phyloP scores from a whole-genome alignment of 225 moss, liverwort and hornwort species.

The Sphagnum tenellum region DNA sequence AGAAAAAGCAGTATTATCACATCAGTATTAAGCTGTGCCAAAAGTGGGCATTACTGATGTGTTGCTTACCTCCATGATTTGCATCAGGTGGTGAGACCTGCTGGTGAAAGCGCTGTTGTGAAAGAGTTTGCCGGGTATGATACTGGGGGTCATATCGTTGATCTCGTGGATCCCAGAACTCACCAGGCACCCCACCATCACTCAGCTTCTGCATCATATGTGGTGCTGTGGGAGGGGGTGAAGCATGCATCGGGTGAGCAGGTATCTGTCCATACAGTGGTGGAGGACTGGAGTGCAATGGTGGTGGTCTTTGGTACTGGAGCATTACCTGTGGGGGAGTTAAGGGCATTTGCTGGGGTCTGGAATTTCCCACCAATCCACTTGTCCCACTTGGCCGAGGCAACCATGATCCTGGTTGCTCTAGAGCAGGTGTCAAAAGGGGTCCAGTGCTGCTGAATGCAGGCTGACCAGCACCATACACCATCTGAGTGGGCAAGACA shows the following conservation, averaged over 20 bases:
- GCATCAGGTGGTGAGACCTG: conserved; percentile 52
- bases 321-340: conserved; percentile 93
- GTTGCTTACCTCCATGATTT: conserved; percentile 32
- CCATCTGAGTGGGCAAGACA: conserved; percentile 47
- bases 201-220: too few relatives aligned
- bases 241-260: too few relatives aligned
- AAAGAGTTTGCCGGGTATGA: conserved; percentile 35
- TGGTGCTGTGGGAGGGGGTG: too few relatives aligned
- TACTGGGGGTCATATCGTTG: conserved; percentile 47
- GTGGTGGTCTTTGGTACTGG: conserved; percentile 53
- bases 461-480: conserved; percentile 40
- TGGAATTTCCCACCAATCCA: conserved; percentile 37
- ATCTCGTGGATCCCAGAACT: conserved; percentile 7
- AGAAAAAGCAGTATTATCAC: too few relatives aligned
- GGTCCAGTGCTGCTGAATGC: conserved; percentile 49
- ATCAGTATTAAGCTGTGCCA: too few relatives aligned
- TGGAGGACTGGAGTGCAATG: conserved; percentile 16
- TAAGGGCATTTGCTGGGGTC: conserved; percentile 57
- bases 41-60: conserved; percentile 9
- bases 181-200: too few relatives aligned
- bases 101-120: conserved; percentile 56
- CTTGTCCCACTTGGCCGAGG: conserved; percentile 41
- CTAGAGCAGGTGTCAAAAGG: conserved; percentile 39
- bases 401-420: conserved; percentile 47
- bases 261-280: too few relatives aligned